phyloP scores from a whole-genome alignment of 1,139 yeast genomes.

The Casaregolazyma lundiana region DNA sequence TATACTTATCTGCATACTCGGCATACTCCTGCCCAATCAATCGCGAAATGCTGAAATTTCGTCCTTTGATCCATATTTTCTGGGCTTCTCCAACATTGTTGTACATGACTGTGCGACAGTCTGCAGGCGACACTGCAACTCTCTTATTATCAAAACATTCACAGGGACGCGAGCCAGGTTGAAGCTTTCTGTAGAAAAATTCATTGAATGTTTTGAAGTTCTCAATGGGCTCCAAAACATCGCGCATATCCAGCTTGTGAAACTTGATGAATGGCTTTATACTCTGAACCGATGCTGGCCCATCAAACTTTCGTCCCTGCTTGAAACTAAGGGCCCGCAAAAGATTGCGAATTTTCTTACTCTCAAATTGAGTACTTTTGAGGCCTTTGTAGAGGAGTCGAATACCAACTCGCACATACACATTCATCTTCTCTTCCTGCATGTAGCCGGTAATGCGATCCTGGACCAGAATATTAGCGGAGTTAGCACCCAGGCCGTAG shows the following conservation, averaged over 20 bases:
- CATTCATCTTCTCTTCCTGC: slow-evolving; percentile 87
- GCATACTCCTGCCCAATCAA: slow-evolving; percentile 57
- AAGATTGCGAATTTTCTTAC: slow-evolving; percentile 51
- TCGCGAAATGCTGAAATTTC: slow-evolving; percentile 63
- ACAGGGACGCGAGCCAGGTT: slow-evolving; percentile 62
- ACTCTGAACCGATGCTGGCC: slow-evolving; percentile 57
- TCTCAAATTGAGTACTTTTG: slow-evolving; percentile 46
- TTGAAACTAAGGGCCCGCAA: slow-evolving; percentile 64
- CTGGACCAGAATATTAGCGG: slow-evolving; percentile 91
- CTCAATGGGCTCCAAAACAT: slow-evolving; percentile 51
- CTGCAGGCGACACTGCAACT: slow-evolving; percentile 78
- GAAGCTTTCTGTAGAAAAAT: slow-evolving; percentile 76
- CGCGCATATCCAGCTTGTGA: slow-evolving; percentile 68
- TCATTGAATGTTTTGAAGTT: slow-evolving; percentile 75
- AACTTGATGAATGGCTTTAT: slow-evolving; percentile 77
- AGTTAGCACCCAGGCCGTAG: slow-evolving; percentile 80
- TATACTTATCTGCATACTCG: slow-evolving; percentile 44
- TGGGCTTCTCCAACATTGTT: slow-evolving; percentile 59
- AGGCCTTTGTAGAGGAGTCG: slow-evolving; percentile 76
- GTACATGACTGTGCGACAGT: slow-evolving; percentile 77
- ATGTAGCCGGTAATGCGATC: slow-evolving; percentile 84
- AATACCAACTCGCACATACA: slow-evolving; percentile 83
- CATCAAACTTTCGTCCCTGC: slow-evolving; percentile 83
- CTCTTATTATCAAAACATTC: slow-evolving; percentile 51
- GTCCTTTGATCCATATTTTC: slow-evolving; percentile 85